Evolutionary conservation across 2,329 filamentous ascomycete species (phyloP), one percentile per base, ranked within the genome.

Genomic region (Hysterium pulicare): DNA sequence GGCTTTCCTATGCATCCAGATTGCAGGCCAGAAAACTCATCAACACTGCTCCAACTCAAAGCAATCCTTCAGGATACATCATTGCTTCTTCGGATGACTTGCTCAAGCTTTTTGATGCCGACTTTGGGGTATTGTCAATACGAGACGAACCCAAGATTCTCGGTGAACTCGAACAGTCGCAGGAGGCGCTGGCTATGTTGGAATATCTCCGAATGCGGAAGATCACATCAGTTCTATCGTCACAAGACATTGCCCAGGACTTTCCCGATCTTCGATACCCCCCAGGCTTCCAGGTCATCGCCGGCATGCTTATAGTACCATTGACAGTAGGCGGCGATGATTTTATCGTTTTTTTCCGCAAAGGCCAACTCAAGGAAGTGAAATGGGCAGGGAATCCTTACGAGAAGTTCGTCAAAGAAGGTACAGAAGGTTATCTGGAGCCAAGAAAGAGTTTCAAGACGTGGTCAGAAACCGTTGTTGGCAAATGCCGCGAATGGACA

Each of bases 301-400:
- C 88, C 0, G 90, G 90, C 0, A 66, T 95, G 36, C 70, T 95
- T 0, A 83, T 94, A 41, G 88, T 95, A 0, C 90, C 90, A 0
- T 70, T 95, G 2, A 90, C 86, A 13, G 74, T 79, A 1, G 80
- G 81, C 2, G 90, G 90, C 1, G 74, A 73, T 22, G 90, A 95
- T 54, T 95, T 95, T 55, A 95, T 95, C 33, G 86, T 90, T 0
- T 94, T 95, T 60, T 94, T 95, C 69, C 80, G 90, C n/a, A 84
- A 77, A 51, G 83, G 84, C 0, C 87, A 90, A 55, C 62, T 81
- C 21, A 85, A 78, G 57, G 84, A 88, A 66, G 87, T 87, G 16
- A 90, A 84, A 63, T 95, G 84, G 89, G 89, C 86, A 2, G 90
- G 83, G 2, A 95, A 90, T 55, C 88, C 88, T 0, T 90, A 93